These are phyloP conservation scores for Mucor racemosus DNA, from an alignment of 371 early-diverging fungal species.

Conservation along the genomic window DNA sequence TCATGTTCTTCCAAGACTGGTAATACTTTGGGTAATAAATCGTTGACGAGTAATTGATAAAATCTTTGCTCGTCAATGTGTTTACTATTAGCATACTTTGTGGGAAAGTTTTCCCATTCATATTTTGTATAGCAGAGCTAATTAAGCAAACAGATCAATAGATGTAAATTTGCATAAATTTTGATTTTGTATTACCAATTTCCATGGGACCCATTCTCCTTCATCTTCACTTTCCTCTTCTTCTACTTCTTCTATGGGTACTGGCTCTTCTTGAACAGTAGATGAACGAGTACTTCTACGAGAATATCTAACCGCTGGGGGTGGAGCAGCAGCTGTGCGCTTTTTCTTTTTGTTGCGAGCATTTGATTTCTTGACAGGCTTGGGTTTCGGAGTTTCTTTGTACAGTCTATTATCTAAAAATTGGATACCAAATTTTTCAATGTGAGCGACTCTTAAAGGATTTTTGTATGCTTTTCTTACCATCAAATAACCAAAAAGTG, in stretches of 20 bases:
- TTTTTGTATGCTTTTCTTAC: constrained; percentile 35
- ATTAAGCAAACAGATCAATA: not conserved
- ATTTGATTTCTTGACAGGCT: constrained; percentile 29
- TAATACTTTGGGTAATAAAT: constrained; percentile 65
- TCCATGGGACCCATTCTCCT: constrained; percentile 51
- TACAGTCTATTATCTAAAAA: constrained; percentile 71
- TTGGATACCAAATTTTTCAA: not conserved
- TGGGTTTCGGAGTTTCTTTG: constrained; percentile 53
- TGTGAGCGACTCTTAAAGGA: not conserved
- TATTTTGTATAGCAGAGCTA: constrained; percentile 58
- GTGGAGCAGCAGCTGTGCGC: constrained; percentile 3
- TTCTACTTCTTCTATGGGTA: constrained; percentile 13
- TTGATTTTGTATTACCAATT: constrained; percentile 36
- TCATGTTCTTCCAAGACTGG: constrained; percentile 62
- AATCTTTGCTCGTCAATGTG: constrained; percentile 64
- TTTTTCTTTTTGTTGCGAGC: constrained; percentile 20
- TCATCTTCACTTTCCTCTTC: constrained; percentile 41
- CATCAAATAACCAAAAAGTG: constrained; percentile 82
- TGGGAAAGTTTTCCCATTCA: constrained; percentile 70
- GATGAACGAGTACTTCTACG: constrained; percentile 10
- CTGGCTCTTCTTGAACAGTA: not conserved
- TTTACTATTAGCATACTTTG: constrained; percentile 54
- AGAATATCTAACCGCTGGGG: constrained; percentile 25
- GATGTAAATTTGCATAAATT: constrained; percentile 14
- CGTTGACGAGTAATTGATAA: constrained; percentile 53